Conservation (phyloP, 805 yeast species). For the Candida sanyiensis region DNA sequence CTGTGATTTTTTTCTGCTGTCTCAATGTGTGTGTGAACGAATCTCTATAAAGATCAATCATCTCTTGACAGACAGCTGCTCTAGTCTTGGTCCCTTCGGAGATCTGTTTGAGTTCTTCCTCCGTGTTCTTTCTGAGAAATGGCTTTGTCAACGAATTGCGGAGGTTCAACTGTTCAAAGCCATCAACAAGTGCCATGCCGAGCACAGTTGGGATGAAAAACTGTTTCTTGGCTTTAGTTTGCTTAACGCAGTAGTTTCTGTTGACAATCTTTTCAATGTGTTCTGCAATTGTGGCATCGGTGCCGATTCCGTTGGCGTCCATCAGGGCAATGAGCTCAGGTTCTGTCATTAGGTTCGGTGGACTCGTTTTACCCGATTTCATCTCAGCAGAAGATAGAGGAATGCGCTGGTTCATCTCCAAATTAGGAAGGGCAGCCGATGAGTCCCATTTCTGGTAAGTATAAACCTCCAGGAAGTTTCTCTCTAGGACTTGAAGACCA, state of each 20-base stretch:
- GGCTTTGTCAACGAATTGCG: slow-evolving; percentile 84
- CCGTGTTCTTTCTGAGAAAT: slow-evolving; percentile 72
- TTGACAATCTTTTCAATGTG: slow-evolving; percentile 77
- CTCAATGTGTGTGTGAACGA: slow-evolving; percentile 49
- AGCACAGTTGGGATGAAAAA: slow-evolving; percentile 70
- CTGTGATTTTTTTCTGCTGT: slow-evolving; percentile 34
- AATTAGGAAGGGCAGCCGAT: slow-evolving; percentile 57
- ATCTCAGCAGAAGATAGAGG: slow-evolving; percentile 52
- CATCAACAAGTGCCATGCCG: slow-evolving; percentile 84
- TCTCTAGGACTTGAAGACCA: slow-evolving; percentile 70
- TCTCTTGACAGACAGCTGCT: slow-evolving; percentile 48
- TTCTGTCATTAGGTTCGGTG: slow-evolving; percentile 86
- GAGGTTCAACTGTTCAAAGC: slow-evolving; percentile 74
- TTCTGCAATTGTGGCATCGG: slow-evolving; percentile 98
- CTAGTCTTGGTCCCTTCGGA: slow-evolving; percentile 57
- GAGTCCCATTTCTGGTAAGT: slow-evolving; percentile 74
- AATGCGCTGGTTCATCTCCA: slow-evolving; percentile 51
- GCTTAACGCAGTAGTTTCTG: slow-evolving; percentile 59
- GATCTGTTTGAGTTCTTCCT: slow-evolving; percentile 56
- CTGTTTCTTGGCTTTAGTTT: slow-evolving; percentile 31
- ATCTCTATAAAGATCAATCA: slow-evolving; percentile 51
- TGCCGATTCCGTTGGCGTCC: slow-evolving; percentile 98
- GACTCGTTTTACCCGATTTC: slow-evolving; percentile 67
- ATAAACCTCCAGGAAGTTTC: slow-evolving; percentile 77
- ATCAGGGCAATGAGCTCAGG: slow-evolving; percentile 85